Conservation (phyloP, 2,329 filamentous ascomycete species). For the Hypoxylon sp. region DNA sequence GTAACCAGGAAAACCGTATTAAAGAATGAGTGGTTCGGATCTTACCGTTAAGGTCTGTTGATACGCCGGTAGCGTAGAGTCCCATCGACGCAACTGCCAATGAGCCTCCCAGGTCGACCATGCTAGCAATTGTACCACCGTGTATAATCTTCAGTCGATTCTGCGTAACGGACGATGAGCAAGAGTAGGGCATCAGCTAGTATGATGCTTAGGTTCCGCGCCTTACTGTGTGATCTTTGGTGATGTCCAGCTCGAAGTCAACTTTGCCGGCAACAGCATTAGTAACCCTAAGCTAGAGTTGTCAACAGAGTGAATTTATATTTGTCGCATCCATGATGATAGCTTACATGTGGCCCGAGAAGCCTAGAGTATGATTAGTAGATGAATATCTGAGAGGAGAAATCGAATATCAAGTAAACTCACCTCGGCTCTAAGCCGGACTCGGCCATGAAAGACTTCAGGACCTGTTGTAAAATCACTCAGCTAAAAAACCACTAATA, state of each 20-base stretch:
- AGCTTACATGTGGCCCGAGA: conserved; percentile 60
- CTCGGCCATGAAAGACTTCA: conserved; percentile 86
- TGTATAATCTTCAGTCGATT: conserved; percentile 84
- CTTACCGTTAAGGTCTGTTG: conserved; percentile 74
- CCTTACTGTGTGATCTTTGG: conserved; percentile 80
- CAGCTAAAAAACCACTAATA: neutral
- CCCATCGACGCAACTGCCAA: conserved; percentile 76
- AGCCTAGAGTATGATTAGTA: conserved; percentile 53
- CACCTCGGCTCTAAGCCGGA: conserved; percentile 93
- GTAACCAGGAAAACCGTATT: neutral
- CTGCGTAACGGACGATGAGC: conserved; percentile 58
- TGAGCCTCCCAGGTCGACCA: conserved; percentile 77
- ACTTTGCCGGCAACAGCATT: conserved; percentile 76
- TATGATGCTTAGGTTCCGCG: neutral
- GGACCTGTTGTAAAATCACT: conserved; percentile 69
- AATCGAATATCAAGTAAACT: conserved; percentile 42
- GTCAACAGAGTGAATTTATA: neutral
- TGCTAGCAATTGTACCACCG: conserved; percentile 83
- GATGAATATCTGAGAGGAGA: neutral
- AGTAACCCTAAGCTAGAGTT: conserved; percentile 74
- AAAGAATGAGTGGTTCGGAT: neutral
- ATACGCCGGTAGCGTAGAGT: conserved; percentile 74
- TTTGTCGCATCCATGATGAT: neutral
- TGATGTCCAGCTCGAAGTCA: conserved; percentile 81
- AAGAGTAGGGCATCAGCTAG: neutral